These are phyloP conservation scores for Silene noctiflora DNA, from an alignment of 179 eudicot genomes.

Conservation along the genomic window DNA sequence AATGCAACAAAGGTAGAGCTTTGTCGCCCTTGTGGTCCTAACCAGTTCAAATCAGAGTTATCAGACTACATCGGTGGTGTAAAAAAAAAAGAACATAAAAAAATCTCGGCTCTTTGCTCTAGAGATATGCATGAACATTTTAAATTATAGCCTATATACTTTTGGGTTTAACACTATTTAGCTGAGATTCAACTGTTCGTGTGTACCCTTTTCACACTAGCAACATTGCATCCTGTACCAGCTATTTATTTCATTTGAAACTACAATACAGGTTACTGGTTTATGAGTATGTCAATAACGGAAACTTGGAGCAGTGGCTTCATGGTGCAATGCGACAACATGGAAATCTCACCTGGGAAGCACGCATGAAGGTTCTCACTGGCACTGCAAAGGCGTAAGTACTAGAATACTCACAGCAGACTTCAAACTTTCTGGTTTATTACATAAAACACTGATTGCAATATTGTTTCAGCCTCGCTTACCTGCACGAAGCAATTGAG, in stretches of 20 bases:
- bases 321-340: constrained; percentile 70
- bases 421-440: background rate
- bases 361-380: constrained; percentile 60
- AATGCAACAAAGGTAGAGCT: no score
- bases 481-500: constrained; percentile 57
- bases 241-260: background rate
- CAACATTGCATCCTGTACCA: background rate
- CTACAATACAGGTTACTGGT: constrained; percentile 47
- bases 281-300: constrained; percentile 80
- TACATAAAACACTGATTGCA: constrained; percentile 1
- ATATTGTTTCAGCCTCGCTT: constrained; percentile 57
- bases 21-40: no score
- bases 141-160: background rate
- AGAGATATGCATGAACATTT: background rate
- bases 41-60: no score
- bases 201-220: no score
- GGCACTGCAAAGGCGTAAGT: constrained; percentile 89
- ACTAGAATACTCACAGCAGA: background rate
- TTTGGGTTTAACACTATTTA: background rate
- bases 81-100: no score
- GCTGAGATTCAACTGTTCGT: background rate
- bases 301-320: constrained; percentile 84
- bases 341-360: constrained; percentile 75
- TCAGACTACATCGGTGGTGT: no score
- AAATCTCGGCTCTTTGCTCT: no score